Evolutionary conservation across 2,329 filamentous ascomycete species (phyloP), one percentile per base, ranked within the genome.

Genomic region (Fusarium circinatum): DNA sequence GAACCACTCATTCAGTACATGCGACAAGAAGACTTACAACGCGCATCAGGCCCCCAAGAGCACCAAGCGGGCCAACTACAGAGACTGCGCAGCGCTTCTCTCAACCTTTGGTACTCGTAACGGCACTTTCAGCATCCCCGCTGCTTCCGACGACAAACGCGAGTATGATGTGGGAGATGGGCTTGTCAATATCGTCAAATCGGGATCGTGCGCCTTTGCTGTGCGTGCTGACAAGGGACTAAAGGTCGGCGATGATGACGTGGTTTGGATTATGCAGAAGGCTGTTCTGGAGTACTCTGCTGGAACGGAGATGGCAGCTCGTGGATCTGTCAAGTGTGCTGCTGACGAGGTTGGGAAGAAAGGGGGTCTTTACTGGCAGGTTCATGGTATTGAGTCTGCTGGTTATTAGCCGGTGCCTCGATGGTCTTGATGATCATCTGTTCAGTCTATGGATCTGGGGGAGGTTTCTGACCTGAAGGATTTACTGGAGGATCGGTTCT

Each of bases 41-140:
- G 68, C 51, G 30, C 52, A 41, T 41, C 49, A 71, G 13, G 74
- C 74, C 26, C 59, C 72, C 49, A 62, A 51, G 47, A 64, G 70
- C 51, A 61, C 60, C 34, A 67, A 67, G 28, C 74, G 78, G 34
- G 80, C 80, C 56, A 67, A 80, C 70, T 82, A 78, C 75, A 70
- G 73, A 22, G 73, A 78, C 57, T 82, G 80, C 42, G 79, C 79
- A 26, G 76, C 79, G 9, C 76, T 82, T 6, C 79, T 78, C 63
- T 81, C 79, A 55, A 64, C 70, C 5, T 82, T 80, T 76, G 72
- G 73, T 7, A 67, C 67, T 18, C 63, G 71, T 42, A 82, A 80
- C 45, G 80, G 80, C n/a, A 80, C 77, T 20, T 82, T 82, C 49
- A 62, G 54, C 55, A 59, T 82, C 57, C 64, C 71, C 8, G 44